A percentile compares a stretch with the other conserved stretches of the same genome.
Conservation (phyloP, 371 early-diverging fungal species). For the Lichtheimia ramosa region DNA sequence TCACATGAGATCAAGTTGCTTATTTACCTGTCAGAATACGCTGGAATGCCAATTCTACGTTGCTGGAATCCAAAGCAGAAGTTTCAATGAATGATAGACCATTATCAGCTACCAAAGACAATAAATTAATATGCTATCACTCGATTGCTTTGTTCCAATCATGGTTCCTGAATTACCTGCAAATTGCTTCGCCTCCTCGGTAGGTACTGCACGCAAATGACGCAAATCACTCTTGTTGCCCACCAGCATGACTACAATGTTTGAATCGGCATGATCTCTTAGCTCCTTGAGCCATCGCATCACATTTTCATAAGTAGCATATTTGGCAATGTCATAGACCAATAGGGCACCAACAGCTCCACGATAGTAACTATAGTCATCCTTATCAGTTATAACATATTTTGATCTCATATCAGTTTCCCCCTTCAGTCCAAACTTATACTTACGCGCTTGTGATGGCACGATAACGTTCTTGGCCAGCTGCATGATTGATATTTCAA, state of each 20-base stretch:
- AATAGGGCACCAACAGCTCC: conserved; percentile 99
- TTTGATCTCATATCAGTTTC: not conserved
- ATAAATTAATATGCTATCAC: not conserved
- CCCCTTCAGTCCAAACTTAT: conserved; percentile 1
- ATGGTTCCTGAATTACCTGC: conserved; percentile 61
- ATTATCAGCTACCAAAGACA: conserved; percentile 69
- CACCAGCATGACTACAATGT: conserved; percentile 98
- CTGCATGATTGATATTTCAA: conserved; percentile 30
- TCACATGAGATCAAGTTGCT: too few species aligned
- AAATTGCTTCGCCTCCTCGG: conserved; percentile 95
- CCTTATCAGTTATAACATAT: not conserved
- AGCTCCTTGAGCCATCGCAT: conserved; percentile 98
- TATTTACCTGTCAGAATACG: conserved; percentile 83
- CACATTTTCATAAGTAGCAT: conserved; percentile 93
- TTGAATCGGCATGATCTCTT: conserved; percentile 95
- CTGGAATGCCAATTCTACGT: conserved; percentile 93
- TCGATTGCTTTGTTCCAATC: not conserved
- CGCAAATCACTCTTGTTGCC: conserved; percentile 99
- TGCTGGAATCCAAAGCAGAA: conserved; percentile 91
- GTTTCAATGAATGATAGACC: conserved; percentile 93
- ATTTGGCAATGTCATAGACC: conserved; percentile 99
- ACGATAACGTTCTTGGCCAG: conserved; percentile 90
- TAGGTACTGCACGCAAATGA: conserved; percentile 94
- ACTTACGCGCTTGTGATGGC: conserved; percentile 88
- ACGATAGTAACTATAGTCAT: conserved; percentile 87